Base-by-base conservation (phyloP, 2,329 filamentous ascomycete species). In the Trichoderma simmonsii region DNA sequence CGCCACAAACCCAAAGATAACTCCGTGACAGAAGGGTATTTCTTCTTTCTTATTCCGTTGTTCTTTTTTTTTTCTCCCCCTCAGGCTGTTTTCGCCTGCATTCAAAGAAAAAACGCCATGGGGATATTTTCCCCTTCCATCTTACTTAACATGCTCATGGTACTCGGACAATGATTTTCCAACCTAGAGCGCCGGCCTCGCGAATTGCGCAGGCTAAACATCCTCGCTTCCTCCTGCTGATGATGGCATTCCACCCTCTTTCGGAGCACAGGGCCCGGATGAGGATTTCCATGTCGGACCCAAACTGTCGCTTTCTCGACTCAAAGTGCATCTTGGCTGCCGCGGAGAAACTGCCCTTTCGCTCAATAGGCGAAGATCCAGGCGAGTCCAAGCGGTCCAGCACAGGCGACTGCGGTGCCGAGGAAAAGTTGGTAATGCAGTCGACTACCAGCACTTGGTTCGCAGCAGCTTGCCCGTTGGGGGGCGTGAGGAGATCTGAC, bases 141-240 rank as follows among this genome's bases (percentile, higher is more conserved):
- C 28, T 71, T 15, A 24, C 15, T 39, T 34, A 39, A 21, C 2
- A 51, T 18, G 43, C 77, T 21, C 77, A 89, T 68, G 88, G 87
- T 28, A 90, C 86, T 66, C 88, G 82, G 32, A 90, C 86, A n/a
- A 93, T 86, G 30, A 93, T 87, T 75, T 87, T 88, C 84, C 93
- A 90, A 2, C 89, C 90, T 72, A 94, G 79, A 3, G 90, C 92
- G 6, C 89, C 89, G 0, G 92, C 92, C 82, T 95, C 92, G 21
- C 93, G 86, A 57, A 95, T 88, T 54, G 91, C 91, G 80, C 93
- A 95, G 4, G 88, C 87, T 43, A 95, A 80, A 78, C 93, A 95
- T 0, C 91, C 92, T 73, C 91, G 85, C 74, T 89, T 87, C 51
- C 86, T 84, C 66, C 91, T 85, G 73, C 90, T 92, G 74, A 95